Evolutionary conservation across 768 basidiomycete genomes (phyloP).

Genomic region (Tylopilus intermedius): DNA sequence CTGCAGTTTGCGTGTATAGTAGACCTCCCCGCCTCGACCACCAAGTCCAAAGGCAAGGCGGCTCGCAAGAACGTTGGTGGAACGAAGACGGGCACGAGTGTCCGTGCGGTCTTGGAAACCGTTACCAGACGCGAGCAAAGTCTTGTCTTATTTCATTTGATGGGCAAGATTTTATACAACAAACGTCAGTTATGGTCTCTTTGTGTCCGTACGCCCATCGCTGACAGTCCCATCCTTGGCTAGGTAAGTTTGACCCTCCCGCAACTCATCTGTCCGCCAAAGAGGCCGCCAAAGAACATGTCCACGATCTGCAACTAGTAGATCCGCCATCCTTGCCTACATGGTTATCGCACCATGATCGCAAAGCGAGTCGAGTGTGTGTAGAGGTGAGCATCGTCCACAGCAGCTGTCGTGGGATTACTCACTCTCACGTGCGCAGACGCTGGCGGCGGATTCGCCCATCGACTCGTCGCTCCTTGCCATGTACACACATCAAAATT

Average conservation of each 20-base stretch:
- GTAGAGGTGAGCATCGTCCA: slow-evolving; percentile 51
- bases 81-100: slow-evolving; percentile 14
- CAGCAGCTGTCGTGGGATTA: neutral
- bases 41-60: slow-evolving; percentile 22
- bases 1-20: slow-evolving; percentile 77
- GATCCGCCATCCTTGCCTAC: slow-evolving; percentile 55
- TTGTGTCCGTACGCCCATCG: neutral
- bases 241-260: slow-evolving; percentile 74
- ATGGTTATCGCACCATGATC: slow-evolving; percentile 55
- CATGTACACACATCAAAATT: slow-evolving; percentile 92
- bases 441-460: slow-evolving; percentile 76
- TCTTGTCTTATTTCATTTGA: slow-evolving; percentile 82
- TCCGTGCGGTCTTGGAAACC: slow-evolving; percentile 54
- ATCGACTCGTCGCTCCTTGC: slow-evolving; percentile 88
- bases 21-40: slow-evolving; percentile 22
- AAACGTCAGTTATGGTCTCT: slow-evolving; percentile 60
- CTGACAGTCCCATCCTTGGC: slow-evolving; percentile 4
- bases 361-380: slow-evolving; percentile 69
- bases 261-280: slow-evolving; percentile 50
- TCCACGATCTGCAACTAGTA: slow-evolving; percentile 48
- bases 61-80: slow-evolving; percentile 29
- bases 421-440: slow-evolving; percentile 35
- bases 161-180: slow-evolving; percentile 93
- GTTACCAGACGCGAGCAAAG: slow-evolving; percentile 82
- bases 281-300: slow-evolving; percentile 58